phyloP scores from a whole-genome alignment of 2,329 filamentous ascomycete genomes.

The Paraconiothyrium brasiliense region DNA sequence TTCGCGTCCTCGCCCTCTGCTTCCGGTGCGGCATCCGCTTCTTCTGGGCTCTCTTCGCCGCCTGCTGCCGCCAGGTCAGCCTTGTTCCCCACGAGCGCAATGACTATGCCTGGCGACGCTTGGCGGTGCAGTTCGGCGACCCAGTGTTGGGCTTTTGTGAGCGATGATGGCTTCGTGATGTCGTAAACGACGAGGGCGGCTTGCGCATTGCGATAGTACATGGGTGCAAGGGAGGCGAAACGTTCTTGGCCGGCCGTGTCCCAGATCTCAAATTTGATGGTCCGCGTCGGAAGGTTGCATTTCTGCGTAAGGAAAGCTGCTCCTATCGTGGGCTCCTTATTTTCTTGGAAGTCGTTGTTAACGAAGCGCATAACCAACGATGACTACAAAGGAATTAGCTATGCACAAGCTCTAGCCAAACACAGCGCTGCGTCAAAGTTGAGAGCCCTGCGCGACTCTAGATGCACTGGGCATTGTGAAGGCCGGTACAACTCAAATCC shows the following conservation, averaged over 20 bases:
- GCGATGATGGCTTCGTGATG: conserved; percentile 92
- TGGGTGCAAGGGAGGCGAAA: conserved; percentile 93
- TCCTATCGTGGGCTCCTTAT: conserved; percentile 99
- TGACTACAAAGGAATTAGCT: conserved; percentile 66
- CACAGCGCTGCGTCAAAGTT: neutral
- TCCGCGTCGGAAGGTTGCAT: conserved; percentile 92
- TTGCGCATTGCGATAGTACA: conserved; percentile 99
- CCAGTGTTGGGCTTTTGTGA: conserved; percentile 98
- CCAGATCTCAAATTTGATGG: conserved; percentile 79
- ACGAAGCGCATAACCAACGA: conserved; percentile 98
- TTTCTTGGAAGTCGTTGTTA: conserved; percentile 99
- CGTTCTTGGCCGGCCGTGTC: conserved; percentile 98
- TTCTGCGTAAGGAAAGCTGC: conserved; percentile 99
- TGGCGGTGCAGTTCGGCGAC: conserved; percentile 97
- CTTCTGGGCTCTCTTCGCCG: conserved; percentile 56
- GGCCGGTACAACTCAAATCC: neutral
- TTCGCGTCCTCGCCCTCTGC: conserved; percentile 60
- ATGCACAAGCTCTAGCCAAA: neutral
- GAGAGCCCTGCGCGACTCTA: no score
- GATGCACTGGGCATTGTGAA: neutral
- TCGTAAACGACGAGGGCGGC: conserved; percentile 98
- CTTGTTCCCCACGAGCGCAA: conserved; percentile 92
- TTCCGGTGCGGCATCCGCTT: conserved; percentile 58
- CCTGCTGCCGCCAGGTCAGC: conserved; percentile 76
- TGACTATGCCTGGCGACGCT: conserved; percentile 94